Conservation (phyloP, 1,284 basidiomycete genomes). For the Flammula alnicola region DNA sequence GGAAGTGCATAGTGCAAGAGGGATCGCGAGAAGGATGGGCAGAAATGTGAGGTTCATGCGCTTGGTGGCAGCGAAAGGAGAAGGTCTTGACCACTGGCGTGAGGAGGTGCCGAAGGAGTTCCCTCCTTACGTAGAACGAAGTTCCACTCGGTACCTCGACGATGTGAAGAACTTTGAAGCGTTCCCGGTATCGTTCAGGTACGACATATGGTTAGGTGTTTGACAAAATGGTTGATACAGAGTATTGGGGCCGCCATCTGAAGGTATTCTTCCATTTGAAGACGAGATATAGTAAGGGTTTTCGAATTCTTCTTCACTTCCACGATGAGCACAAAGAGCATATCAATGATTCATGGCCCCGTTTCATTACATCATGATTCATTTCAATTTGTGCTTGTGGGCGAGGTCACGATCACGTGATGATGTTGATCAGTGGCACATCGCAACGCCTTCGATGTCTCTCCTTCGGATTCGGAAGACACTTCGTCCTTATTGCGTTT, state of each 20-base stretch:
- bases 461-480: too few species aligned
- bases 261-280: background rate
- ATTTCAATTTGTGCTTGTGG: too few species aligned
- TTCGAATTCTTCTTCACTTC: background rate
- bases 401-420: too few species aligned
- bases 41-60: conserved; percentile 64
- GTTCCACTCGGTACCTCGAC: conserved; percentile 32
- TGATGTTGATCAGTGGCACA: too few species aligned
- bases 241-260: background rate
- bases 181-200: conserved; percentile 43
- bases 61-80: conserved; percentile 49
- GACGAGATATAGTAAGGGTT: background rate
- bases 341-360: background rate
- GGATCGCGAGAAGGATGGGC: conserved; percentile 62
- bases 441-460: too few species aligned
- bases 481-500: too few species aligned
- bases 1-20: conserved; percentile 51
- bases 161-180: conserved; percentile 35
- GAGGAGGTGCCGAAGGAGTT: conserved; percentile 25
- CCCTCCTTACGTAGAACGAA: conserved; percentile 39
- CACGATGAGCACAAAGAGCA: background rate
- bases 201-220: conserved; percentile 44
- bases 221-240: too few species aligned
- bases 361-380: too few species aligned
- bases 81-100: conserved; percentile 35